phyloP scores from a whole-genome alignment of 2,329 filamentous ascomycete species.

The Aureobasidium sp. region DNA sequence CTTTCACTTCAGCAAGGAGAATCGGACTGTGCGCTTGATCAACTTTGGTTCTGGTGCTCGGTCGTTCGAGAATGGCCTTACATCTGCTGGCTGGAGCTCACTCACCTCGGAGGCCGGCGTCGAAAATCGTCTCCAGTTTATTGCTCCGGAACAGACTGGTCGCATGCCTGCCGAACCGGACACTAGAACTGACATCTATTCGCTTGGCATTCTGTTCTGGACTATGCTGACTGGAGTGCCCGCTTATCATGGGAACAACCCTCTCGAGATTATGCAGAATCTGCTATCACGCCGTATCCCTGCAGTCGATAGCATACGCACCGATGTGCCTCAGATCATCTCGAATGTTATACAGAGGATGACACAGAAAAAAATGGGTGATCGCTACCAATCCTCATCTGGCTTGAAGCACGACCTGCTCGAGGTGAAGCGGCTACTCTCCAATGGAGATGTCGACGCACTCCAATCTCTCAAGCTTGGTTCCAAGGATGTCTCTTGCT shows the following conservation, averaged over 20 bases:
- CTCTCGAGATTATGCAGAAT: slow-evolving; percentile 85
- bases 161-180: slow-evolving; percentile 89
- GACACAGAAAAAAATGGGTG: slow-evolving; percentile 79
- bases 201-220: slow-evolving; percentile 84
- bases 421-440: slow-evolving; percentile 65
- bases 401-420: slow-evolving; percentile 76
- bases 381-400: slow-evolving; percentile 83
- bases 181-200: slow-evolving; percentile 88
- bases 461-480: slow-evolving; percentile 70
- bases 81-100: slow-evolving; percentile 76
- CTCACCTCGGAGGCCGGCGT: slow-evolving; percentile 78
- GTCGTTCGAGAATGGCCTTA: slow-evolving; percentile 83
- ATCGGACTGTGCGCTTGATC: slow-evolving; percentile 66
- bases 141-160: slow-evolving; percentile 91
- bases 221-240: slow-evolving; percentile 71
- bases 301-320: slow-evolving; percentile 65
- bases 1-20: slow-evolving; percentile 74
- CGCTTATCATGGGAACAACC: slow-evolving; percentile 71
- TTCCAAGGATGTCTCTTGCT: slow-evolving; percentile 82
- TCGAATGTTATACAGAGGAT: slow-evolving; percentile 83
- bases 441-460: slow-evolving; percentile 64
- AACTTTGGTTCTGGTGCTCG: slow-evolving; percentile 81
- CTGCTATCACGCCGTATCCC: slow-evolving; percentile 75
- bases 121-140: slow-evolving; percentile 83
- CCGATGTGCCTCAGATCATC: slow-evolving; percentile 78